Base-by-base conservation (phyloP, 805 yeast species). In the Kurtzmaniella fragi region DNA sequence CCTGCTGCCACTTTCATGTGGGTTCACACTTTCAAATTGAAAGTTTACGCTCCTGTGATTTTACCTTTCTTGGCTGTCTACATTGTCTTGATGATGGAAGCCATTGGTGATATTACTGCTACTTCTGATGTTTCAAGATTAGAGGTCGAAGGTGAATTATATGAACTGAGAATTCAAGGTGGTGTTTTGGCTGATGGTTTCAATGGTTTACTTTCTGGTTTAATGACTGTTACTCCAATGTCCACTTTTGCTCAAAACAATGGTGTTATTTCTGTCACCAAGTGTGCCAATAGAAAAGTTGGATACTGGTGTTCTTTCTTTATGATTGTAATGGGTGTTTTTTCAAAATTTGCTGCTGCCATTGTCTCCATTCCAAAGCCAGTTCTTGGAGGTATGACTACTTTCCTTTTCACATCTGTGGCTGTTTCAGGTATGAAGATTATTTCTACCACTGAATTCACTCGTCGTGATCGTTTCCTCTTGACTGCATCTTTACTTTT, bases 181-280 rank as follows among this genome's bases (percentile, higher is more conserved):
- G 97, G 96, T 62, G 77, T 89, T 34, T 70, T 89, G 28, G 93
- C 95, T 14, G 95, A 89, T 61, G 96, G 96, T 34, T 51, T 86
- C 48, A 84, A 84, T 57, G 90, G 95, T 44, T 51, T 83, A 16
- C 46, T 88, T 3, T 82, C 93, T 12, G 88, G 89, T 32, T 68
- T 89, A 33, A 75, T 79, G 74, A 88, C 95, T 15, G 67, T 84
- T 40, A 84, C 95, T n/a, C 96, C 96, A 41, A 71, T 88, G 78
- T 81, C 95, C 10, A 83, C 93, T 0, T 90, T 90, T 68, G 96
- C 96, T 11, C 96, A 89, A 64, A 90, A 90, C 65, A 90, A 90
- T 59, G 96, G 96, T 71, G 96, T 89, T 42, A 88, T 89, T 48
- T 82, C 95, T 31, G 73, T 90, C 59, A 90, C 96, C 35, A 87